phyloP scores from a whole-genome alignment of 352 stramenopile species.

The Globisporangium mamillatum region DNA sequence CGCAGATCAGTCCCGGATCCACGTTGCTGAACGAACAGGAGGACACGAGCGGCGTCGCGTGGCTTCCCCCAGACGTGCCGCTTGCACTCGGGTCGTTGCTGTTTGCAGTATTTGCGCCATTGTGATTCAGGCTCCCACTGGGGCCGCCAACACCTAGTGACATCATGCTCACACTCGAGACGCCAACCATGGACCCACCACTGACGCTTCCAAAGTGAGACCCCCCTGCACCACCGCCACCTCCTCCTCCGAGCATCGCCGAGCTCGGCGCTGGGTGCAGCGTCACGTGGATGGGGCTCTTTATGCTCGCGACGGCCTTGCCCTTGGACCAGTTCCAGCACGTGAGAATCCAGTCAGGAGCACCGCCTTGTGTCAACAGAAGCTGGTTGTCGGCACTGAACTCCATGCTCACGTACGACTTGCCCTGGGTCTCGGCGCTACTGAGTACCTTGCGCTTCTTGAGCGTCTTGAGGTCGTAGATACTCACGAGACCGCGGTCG shows the following conservation, averaged over 20 bases:
- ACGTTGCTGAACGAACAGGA: constrained; percentile 86
- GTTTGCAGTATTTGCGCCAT: neutral
- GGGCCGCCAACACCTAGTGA: constrained; percentile 6
- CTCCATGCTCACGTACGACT: constrained; percentile 76
- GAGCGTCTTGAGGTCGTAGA: constrained; percentile 90
- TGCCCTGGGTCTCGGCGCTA: constrained; percentile 59
- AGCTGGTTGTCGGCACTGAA: constrained; percentile 91
- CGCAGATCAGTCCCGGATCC: constrained; percentile 85
- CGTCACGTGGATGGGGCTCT: constrained; percentile 59
- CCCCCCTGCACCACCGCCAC: neutral
- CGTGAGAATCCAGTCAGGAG: constrained; percentile 86
- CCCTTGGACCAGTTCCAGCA: constrained; percentile 93
- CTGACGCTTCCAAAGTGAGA: constrained; percentile 30
- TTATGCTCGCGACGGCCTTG: constrained; percentile 79
- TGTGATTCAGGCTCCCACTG: constrained; percentile 2
- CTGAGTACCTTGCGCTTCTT: constrained; percentile 90
- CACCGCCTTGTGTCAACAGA: constrained; percentile 85
- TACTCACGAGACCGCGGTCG: constrained; percentile 63
- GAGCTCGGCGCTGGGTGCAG: constrained; percentile 43
- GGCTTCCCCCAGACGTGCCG: neutral
- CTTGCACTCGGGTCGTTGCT: constrained; percentile 2
- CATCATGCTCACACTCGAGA: constrained; percentile 27
- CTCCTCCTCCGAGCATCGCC: constrained; percentile 31
- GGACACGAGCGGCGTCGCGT: constrained; percentile 43
- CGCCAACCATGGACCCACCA: constrained; percentile 18